Evolutionary conservation across 495 filamentous ascomycete species (phyloP).

Genomic region (Penicillium cosmopolitanum): DNA sequence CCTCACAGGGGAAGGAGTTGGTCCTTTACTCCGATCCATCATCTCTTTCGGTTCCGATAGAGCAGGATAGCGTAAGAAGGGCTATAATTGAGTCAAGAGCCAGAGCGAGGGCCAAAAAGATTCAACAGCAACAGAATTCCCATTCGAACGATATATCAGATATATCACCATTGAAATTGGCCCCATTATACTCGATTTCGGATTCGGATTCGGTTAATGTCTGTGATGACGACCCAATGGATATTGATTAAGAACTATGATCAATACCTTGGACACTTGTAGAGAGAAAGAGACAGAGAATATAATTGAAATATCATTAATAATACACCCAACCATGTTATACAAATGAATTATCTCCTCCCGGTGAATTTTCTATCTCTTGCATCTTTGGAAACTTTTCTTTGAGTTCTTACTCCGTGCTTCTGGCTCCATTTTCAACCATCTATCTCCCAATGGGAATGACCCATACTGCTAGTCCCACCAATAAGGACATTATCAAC

Average conservation of each 20-base stretch:
- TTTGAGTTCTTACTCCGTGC: too few relatives aligned
- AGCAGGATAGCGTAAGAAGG: conserved; percentile 77
- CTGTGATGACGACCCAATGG: conserved; percentile 18
- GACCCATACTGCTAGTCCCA: too few relatives aligned
- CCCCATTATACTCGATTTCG: background rate
- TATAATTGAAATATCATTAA: too few relatives aligned
- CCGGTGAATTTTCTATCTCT: too few relatives aligned
- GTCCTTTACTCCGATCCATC: conserved; percentile 79
- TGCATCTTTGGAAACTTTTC: too few relatives aligned
- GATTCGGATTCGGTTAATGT: background rate
- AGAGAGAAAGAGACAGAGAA: too few relatives aligned
- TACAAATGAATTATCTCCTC: too few relatives aligned
- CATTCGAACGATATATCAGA: background rate
- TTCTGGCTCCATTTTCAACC: too few relatives aligned
- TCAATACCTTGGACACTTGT: background rate
- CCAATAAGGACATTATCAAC: too few relatives aligned
- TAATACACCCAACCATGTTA: too few relatives aligned
- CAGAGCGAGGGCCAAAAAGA: conserved; percentile 44
- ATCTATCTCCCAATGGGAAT: too few relatives aligned
- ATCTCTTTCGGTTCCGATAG: conserved; percentile 73
- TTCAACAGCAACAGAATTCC: background rate
- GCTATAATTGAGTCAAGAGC: conserved; percentile 83
- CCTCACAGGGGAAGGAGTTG: conserved; percentile 60
- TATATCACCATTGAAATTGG: background rate
- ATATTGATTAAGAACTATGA: conserved; percentile 13